Evolutionary conservation across 139 green algal genomes (phyloP).

Genomic region (Pycnococcus provasolii): DNA sequence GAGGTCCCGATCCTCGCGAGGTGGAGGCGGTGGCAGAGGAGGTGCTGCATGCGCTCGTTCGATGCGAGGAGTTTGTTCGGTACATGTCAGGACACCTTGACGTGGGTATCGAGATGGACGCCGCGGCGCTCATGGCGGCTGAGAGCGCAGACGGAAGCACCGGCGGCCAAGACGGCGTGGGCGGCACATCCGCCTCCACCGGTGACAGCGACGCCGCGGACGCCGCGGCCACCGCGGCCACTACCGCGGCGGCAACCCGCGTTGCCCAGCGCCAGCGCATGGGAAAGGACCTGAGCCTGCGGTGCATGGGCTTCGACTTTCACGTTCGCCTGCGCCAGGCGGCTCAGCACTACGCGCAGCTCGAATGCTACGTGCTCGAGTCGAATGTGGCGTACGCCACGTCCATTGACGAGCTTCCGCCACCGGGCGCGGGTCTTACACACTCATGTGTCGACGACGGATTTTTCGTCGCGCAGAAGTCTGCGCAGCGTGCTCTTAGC

Average conservation of each 20-base stretch:
- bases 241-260: slow-evolving; percentile 8
- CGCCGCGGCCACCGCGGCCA: not conserved
- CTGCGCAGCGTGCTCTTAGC: slow-evolving; percentile 51
- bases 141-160: not conserved
- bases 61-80: slow-evolving; percentile 79
- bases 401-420: slow-evolving; percentile 59
- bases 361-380: slow-evolving; percentile 90
- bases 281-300: not conserved
- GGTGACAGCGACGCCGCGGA: not conserved
- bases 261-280: not conserved
- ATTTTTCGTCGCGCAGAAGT: slow-evolving; percentile 88
- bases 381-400: slow-evolving; percentile 78
- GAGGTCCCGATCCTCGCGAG: slow-evolving; percentile 39
- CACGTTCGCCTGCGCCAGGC: slow-evolving; percentile 39
- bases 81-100: slow-evolving; percentile 67
- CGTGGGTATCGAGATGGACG: slow-evolving; percentile 30
- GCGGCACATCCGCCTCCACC: not conserved
- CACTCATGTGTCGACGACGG: slow-evolving; percentile 83
- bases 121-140: not conserved
- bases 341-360: slow-evolving; percentile 69
- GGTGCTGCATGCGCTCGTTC: slow-evolving; percentile 64
- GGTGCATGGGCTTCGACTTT: not conserved
- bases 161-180: not conserved
- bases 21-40: slow-evolving; percentile 64
- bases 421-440: slow-evolving; percentile 47